These are phyloP conservation scores for Hibiscus mutabilis DNA, from an alignment of 345 rosid genomes.

Conservation along the genomic window DNA sequence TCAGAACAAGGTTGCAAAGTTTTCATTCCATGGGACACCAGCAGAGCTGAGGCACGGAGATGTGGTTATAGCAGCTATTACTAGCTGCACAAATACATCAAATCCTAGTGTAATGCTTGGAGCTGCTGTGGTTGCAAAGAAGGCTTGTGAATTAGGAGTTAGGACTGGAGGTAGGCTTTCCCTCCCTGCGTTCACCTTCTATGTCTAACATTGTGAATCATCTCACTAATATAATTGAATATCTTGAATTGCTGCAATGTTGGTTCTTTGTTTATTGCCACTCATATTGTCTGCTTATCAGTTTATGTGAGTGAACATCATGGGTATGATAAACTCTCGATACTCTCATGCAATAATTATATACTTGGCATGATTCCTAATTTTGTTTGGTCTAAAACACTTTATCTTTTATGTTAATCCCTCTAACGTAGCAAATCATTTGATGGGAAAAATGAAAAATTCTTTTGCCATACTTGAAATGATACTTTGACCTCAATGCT, in stretches of 20 bases:
- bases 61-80: constrained; percentile 93
- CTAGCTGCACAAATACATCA: constrained; percentile 97
- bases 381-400: neutral
- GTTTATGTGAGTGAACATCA: neutral
- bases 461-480: neutral
- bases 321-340: neutral
- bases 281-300: neutral
- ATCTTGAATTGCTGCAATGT: neutral
- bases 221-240: neutral
- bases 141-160: constrained; percentile 83
- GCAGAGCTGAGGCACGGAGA: constrained; percentile 77
- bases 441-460: neutral
- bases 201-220: neutral
- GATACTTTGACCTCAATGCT: neutral
- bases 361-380: neutral
- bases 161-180: constrained; percentile 63
- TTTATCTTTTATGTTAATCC: neutral
- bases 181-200: constrained; percentile 11
- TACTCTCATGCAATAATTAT: neutral
- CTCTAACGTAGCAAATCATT: neutral
- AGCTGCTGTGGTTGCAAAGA: constrained; percentile 90
- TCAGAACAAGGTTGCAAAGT: constrained; percentile 62
- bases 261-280: neutral
- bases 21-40: constrained; percentile 52
- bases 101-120: constrained; percentile 98